A percentile compares a stretch with the other conserved stretches of the same genome.
phyloP scores from a whole-genome alignment of 2,329 filamentous ascomycete species.

The Penicillium brevicompactum region DNA sequence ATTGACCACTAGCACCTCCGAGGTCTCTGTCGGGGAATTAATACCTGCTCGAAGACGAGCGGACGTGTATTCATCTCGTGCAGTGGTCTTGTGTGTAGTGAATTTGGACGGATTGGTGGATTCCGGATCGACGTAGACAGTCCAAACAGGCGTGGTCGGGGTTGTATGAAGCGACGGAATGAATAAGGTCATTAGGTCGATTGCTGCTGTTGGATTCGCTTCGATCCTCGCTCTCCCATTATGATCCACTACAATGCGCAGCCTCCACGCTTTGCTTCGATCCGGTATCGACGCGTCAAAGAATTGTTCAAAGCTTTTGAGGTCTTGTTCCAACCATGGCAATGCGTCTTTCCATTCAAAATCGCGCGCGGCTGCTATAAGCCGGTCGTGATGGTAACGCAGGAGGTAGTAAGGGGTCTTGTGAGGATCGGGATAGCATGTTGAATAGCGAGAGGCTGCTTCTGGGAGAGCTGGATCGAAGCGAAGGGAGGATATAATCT shows the following conservation, averaged over 20 bases:
- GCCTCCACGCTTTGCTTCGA: slow-evolving; percentile 37
- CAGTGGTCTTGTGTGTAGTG: slow-evolving; percentile 85
- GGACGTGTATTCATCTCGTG: slow-evolving; percentile 69
- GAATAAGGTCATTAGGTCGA: slow-evolving; percentile 29
- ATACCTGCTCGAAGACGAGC: slow-evolving; percentile 67
- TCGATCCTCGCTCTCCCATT: slow-evolving; percentile 36
- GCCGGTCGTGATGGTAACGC: slow-evolving; percentile 73
- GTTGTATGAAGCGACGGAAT: slow-evolving; percentile 21
- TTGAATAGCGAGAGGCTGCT: slow-evolving; percentile 27
- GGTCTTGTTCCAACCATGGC: slow-evolving; percentile 33
- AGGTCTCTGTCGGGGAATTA: slow-evolving; percentile 40
- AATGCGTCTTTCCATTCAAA: slow-evolving; percentile 49
- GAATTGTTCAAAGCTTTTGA: slow-evolving; percentile 26
- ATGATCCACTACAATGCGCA: slow-evolving; percentile 38
- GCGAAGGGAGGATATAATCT: slow-evolving; percentile 71
- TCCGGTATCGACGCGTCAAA: slow-evolving; percentile 38
- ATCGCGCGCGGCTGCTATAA: slow-evolving; percentile 62
- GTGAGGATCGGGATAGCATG: slow-evolving; percentile 39
- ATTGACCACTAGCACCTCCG: slow-evolving; percentile 78
- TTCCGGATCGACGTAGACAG: slow-evolving; percentile 55
- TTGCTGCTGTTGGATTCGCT: slow-evolving; percentile 30
- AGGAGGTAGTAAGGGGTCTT: slow-evolving; percentile 76
- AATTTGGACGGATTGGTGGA: slow-evolving; percentile 60
- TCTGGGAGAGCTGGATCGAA: slow-evolving; percentile 64
- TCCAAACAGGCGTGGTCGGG: slow-evolving; percentile 40